Percentiles rank a stretch among this genome's conserved stretches.
These are phyloP conservation scores for Hemisphaericaspora subhashii DNA, from an alignment of 1,139 yeast species.

Conservation along the genomic window DNA sequence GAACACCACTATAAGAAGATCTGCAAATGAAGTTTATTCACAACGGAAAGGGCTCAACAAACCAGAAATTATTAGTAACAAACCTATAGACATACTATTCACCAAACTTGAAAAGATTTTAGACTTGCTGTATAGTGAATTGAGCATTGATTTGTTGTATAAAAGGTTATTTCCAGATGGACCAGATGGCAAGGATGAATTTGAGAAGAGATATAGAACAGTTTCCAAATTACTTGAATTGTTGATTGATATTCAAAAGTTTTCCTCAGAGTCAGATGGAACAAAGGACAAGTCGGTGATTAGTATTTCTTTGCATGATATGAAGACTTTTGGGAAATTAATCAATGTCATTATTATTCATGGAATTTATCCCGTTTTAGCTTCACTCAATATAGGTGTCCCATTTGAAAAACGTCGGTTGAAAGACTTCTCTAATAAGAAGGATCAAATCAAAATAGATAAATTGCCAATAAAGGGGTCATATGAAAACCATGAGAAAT, in stretches of 20 bases:
- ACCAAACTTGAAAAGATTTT: slow-evolving; percentile 29
- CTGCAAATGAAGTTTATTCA: slow-evolving; percentile 36
- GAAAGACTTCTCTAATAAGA: slow-evolving; percentile 38
- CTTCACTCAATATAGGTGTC: slow-evolving; percentile 55
- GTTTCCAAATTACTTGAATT: slow-evolving; percentile 29
- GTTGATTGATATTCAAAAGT: slow-evolving; percentile 36
- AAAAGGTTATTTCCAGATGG: slow-evolving; percentile 10
- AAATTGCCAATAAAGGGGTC: slow-evolving; percentile 12
- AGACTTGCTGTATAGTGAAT: slow-evolving; percentile 25
- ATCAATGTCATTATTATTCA: slow-evolving; percentile 64
- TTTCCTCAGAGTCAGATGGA: slow-evolving; percentile 28
- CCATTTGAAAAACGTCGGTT: slow-evolving; percentile 63
- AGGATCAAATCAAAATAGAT: slow-evolving; percentile 24
- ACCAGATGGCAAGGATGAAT: background rate
- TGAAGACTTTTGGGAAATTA: slow-evolving; percentile 67
- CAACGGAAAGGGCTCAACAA: slow-evolving; percentile 36
- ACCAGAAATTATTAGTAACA: slow-evolving; percentile 29
- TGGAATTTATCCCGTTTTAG: slow-evolving; percentile 69
- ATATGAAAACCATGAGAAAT: slow-evolving; percentile 18
- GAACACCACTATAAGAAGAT: slow-evolving; percentile 33
- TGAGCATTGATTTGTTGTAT: slow-evolving; percentile 20
- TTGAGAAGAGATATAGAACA: slow-evolving; percentile 20
- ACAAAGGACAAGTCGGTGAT: slow-evolving; percentile 44
- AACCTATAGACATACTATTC: slow-evolving; percentile 40
- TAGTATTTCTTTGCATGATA: slow-evolving; percentile 79